Evolutionary conservation across 768 basidiomycete species (phyloP), one percentile per base, ranked within the genome.

Genomic region (Mycena venus): DNA sequence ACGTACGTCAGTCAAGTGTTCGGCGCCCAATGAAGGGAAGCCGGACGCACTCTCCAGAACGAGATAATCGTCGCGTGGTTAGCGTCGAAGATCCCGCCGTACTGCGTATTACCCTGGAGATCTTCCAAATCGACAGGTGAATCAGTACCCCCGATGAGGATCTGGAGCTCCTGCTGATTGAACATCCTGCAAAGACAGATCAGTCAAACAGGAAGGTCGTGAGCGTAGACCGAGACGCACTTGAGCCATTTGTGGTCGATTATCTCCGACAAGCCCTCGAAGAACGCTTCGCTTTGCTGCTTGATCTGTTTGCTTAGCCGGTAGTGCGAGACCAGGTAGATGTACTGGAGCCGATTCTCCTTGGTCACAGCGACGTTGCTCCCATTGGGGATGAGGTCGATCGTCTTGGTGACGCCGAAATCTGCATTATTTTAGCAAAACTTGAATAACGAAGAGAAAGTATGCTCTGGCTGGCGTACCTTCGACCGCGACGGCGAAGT

Each of bases 81-180:
- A 53, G 93, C 88, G 77, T 93, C 87, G 78, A 93, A 96, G 23
- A 93, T 79, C 7, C 97, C 96, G 2, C 96, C 96, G 74, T 98
- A 96, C 62, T 92, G 89, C 0, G 95, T 95, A 78, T 99, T 87
- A 11, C 81, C 78, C 70, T 92, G 86, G 70, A 99, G 83, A 82
- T 99, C 97, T 19, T 93, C 91, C 10, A 99, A 75, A 79, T 97
- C 94, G 58, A 98, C 93, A 0, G 94, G 93, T 0, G 95, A 87
- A 72, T 97, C 94, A 36, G 95, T 94, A 9, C 96, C 96, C 0
- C 97, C 97, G 8, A 99, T 88, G 1, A 99, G 86, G 59, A 98
- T 93, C 80, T 97, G 96, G 4, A 99, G 87, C 82, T 99, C 98
- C 80, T 96, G 94, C 76, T 98, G 97, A 82, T 99, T 98, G 85